Base-by-base conservation (phyloP, 345 rosid species). In the Carallia pectinifolia region DNA sequence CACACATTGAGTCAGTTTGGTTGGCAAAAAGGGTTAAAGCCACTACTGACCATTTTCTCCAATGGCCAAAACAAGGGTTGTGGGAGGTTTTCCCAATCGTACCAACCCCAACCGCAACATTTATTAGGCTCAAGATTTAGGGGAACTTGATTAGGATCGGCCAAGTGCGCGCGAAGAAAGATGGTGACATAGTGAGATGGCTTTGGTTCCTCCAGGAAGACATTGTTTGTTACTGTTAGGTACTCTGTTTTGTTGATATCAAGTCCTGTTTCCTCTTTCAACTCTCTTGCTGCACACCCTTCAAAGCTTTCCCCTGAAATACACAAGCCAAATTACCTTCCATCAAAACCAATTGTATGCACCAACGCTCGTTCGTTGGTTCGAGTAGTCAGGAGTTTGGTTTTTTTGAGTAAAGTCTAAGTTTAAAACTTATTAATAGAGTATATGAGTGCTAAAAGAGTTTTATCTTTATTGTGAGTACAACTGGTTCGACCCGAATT, bases 31-130 rank as follows among this genome's bases (percentile, higher is more conserved):
- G 96, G 98, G 66, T 81, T 83, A 81, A 89, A 88, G n/a, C 96
- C 92, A 4, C 71, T 71, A 5, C 17, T 71, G 5, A 80, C 87
- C 94, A 90, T 82, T 62, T 84, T 81, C 64, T 88, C 87, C 10
- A 94, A 82, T 2, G 98, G 96, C 87, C 82, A 61, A 55, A 90
- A 91, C 84, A 91, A 74, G 16, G 96, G 98, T 6, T 61, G 61
- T 0, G 98, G 98, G 6, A 90, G 89, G 16, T 81, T 61, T 44
- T 75, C 72, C 98, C 98, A 94, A 30, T 82, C 84, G 39, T 60
- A 90, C 97, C 97, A 93, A 38, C 75, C 94, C 98, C 96, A 91
- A 0, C 97, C 97, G 34, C 81, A 64, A 64, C 96, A 86, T 74
- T 90, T 91, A 33, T 83, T 74, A 0, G 96, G 97, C 73, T 94